A percentile compares a stretch with the other conserved stretches of the same genome.
Conservation (phyloP, 345 rosid genomes). For the Melaleuca alternifolia region DNA sequence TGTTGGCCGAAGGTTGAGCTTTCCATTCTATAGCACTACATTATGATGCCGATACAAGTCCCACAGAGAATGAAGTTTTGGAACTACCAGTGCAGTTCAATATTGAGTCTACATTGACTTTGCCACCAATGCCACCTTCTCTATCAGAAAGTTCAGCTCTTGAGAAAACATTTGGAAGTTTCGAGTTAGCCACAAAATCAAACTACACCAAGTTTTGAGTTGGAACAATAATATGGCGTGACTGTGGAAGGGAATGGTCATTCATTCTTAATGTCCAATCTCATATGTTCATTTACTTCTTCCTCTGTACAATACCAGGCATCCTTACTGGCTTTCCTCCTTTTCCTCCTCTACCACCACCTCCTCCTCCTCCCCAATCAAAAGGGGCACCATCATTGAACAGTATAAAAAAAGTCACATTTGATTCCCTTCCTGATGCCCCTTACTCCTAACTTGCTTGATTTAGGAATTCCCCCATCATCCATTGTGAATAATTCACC, state of each 20-base stretch:
- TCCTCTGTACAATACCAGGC: too few species aligned
- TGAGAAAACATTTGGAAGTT: background rate
- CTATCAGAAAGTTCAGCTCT: background rate
- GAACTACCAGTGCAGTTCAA: background rate
- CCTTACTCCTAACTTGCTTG: background rate
- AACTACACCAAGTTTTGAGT: background rate
- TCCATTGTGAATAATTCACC: too few species aligned
- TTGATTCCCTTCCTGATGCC: background rate
- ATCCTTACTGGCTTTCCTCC: too few species aligned
- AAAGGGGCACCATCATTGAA: background rate
- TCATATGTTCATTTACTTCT: background rate
- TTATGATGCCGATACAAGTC: background rate
- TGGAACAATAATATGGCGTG: background rate
- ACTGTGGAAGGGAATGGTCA: background rate
- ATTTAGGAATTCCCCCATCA: too few species aligned
- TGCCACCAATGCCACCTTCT: background rate
- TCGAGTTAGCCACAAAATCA: background rate
- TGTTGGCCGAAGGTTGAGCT: conserved; percentile 42
- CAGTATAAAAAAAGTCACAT: background rate
- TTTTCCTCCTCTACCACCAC: background rate
- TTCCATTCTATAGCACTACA: conserved; percentile 1
- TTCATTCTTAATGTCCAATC: background rate
- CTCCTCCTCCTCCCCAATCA: background rate
- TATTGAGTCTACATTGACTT: background rate
- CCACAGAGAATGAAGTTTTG: background rate